Base-by-base conservation (phyloP, 495 filamentous ascomycete genomes). In the Neurospora sp. region DNA sequence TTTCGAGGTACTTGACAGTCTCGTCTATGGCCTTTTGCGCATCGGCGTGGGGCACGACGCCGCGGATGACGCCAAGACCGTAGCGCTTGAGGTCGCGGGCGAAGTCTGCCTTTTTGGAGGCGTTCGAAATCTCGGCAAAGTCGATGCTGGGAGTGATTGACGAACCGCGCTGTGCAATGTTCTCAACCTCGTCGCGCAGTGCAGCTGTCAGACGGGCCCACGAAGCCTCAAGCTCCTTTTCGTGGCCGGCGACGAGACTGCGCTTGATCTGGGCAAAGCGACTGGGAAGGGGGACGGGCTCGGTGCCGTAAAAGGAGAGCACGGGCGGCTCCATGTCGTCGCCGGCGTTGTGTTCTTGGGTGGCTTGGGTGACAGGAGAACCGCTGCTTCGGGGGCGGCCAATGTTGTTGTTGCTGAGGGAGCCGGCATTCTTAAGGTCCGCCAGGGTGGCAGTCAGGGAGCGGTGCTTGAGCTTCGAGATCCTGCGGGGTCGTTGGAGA, bases 221-320 rank as follows among this genome's bases (percentile, higher is more conserved):
- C 31, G 92, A 92, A 2, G 86, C 85, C 73, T 86, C 86, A 40
- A 97, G 72, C 18, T 85, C 86, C 18, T 87, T 82, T 78, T 93
- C 91, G 82, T 90, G 89, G 27, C 92, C 91, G 8, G 83, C 78
- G 41, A 92, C 90, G 18, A 96, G 84, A 7, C 82, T 82, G 39
- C 81, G 81, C 79, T 97, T 97, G 37, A 97, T 83, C 54, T 90
- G 85, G 40, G 89, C 90, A 76, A 95, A 97, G n/a, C 94, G 88
- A 54, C 88, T 81, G 6, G 92, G 91, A 5, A 97, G 84, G n/a
- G 93, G 92, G 66, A 90, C 85, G 11, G 92, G 89, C 74, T 90
- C 84, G 39, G 89, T 88, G 75, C 93, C 92, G 69, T 74, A 92
- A 88, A 82, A 97, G 88, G 76, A 94, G 86, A 82, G 89, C 88